A percentile compares a stretch with the other conserved stretches of the same genome.
Evolutionary conservation across 331 rosid species (phyloP).

Genomic region (Cydonia oblonga): DNA sequence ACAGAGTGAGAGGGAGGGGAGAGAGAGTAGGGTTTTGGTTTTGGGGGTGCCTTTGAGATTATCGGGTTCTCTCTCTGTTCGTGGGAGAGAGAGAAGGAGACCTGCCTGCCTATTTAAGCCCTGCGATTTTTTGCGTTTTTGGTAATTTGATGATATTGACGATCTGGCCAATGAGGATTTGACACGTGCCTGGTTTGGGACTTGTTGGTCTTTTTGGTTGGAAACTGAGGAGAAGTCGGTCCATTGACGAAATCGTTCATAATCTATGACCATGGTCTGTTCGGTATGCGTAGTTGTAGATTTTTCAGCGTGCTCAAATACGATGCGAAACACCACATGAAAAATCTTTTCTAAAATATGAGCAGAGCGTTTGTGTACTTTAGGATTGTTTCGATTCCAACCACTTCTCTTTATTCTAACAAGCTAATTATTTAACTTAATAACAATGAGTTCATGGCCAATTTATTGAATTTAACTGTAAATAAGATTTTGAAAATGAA

Average conservation of each 20-base stretch:
- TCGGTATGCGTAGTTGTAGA: no score
- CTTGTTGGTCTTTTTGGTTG: background rate
- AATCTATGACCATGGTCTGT: no score
- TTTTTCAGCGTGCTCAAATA: no score
- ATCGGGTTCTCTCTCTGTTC: background rate
- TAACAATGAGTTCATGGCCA: no score
- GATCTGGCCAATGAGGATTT: background rate
- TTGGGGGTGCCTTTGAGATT: slow-evolving; percentile 2
- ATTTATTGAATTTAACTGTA: no score
- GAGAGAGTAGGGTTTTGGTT: slow-evolving; percentile 45
- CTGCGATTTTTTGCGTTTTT: background rate
- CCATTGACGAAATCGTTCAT: background rate
- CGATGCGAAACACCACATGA: no score
- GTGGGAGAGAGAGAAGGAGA: background rate
- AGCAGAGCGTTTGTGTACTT: no score
- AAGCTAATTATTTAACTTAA: no score
- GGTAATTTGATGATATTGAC: background rate
- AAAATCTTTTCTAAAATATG: rapidly evolving
- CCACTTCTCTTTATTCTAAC: no score
- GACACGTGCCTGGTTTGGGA: background rate
- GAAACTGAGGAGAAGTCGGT: background rate
- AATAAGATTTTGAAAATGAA: no score
- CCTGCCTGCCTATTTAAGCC: background rate
- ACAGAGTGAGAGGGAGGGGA: background rate
- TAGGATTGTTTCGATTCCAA: no score